Evolutionary conservation across 1,284 basidiomycete species (phyloP).

Genomic region (Thecaphora thlaspeos): DNA sequence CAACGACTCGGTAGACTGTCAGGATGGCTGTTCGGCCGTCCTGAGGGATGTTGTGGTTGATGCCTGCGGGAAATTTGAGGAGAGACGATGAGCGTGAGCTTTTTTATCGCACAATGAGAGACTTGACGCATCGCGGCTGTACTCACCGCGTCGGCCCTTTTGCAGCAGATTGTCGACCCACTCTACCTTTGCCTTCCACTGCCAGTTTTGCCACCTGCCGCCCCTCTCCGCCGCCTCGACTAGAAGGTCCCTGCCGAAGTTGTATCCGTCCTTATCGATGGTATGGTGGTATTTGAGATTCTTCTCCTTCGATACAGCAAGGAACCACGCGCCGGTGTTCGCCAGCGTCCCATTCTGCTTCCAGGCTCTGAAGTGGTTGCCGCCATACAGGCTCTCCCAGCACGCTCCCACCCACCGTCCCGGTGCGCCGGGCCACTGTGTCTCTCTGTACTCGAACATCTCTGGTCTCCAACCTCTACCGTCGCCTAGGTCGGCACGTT

Average conservation of each 20-base stretch:
- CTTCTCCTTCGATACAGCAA: conserved; percentile 57
- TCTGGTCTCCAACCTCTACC: conserved; percentile 65
- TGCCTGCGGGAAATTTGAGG: conserved; percentile 16
- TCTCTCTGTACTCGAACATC: conserved; percentile 56
- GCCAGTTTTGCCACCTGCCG: conserved; percentile 46
- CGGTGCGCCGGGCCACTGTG: conserved; percentile 50
- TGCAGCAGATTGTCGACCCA: conserved; percentile 54
- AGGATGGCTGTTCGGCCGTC: conserved; percentile 52
- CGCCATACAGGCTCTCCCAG: conserved; percentile 54
- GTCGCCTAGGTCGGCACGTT: conserved; percentile 80
- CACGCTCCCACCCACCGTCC: conserved; percentile 55
- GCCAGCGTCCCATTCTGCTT: conserved; percentile 58
- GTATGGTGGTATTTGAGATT: conserved; percentile 52
- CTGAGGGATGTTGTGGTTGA: conserved; percentile 56
- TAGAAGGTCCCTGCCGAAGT: conserved; percentile 54
- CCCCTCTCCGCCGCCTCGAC: conserved; percentile 50
- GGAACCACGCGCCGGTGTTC: conserved; percentile 58
- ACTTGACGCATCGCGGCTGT: too few species aligned
- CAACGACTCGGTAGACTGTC: conserved; percentile 35
- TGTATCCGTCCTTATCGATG: conserved; percentile 57
- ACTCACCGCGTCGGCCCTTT: conserved; percentile 42
- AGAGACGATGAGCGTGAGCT: too few species aligned
- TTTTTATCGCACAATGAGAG: not conserved
- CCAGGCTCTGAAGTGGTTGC: conserved; percentile 58
- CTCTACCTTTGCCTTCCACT: conserved; percentile 51